Percentiles rank a stretch among this genome's conserved stretches.
phyloP scores from a whole-genome alignment of 805 yeast species.

The Starmerella riodocensis region DNA sequence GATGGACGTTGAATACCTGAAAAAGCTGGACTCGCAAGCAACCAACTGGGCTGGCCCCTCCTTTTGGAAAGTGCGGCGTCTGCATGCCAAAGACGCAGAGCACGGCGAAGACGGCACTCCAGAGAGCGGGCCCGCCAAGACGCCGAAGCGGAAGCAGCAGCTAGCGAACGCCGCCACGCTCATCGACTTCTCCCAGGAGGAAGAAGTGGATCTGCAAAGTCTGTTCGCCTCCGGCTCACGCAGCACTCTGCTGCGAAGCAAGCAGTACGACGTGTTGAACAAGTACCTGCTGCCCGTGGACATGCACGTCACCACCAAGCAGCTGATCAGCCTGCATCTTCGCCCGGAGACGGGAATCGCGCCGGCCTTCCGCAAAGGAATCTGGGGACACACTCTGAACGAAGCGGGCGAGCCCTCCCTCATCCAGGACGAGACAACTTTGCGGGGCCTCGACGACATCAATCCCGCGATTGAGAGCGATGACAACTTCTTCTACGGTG shows the following conservation, averaged over 20 bases:
- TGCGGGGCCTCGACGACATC: not conserved
- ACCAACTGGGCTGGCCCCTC: slow-evolving; percentile 84
- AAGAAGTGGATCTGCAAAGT: slow-evolving; percentile 1
- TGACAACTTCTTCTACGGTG: slow-evolving; percentile 11
- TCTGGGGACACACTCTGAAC: slow-evolving; percentile 3
- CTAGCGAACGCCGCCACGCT: slow-evolving; percentile 24
- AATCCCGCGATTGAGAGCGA: not conserved
- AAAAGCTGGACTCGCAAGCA: slow-evolving; percentile 37
- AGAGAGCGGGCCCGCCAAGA: not conserved
- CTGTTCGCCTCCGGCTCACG: slow-evolving; percentile 21
- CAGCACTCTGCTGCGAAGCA: slow-evolving; percentile 30
- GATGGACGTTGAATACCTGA: slow-evolving; percentile 12
- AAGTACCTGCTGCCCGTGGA: slow-evolving; percentile 58
- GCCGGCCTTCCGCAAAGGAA: slow-evolving; percentile 11
- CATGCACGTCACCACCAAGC: slow-evolving; percentile 53
- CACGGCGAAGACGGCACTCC: not conserved
- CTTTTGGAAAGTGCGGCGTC: slow-evolving; percentile 70
- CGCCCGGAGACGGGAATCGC: slow-evolving; percentile 38
- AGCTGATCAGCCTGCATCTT: slow-evolving; percentile 51
- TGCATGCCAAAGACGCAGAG: slow-evolving; percentile 27
- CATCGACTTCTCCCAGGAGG: slow-evolving; percentile 33
- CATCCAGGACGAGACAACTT: not conserved
- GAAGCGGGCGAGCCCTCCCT: not conserved
- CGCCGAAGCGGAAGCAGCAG: too few relatives aligned
- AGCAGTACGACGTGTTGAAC: slow-evolving; percentile 29